Evolutionary conservation across 1,284 basidiomycete genomes (phyloP), one percentile per base, ranked within the genome.

Genomic region (Pseudozyma hubeiensis): DNA sequence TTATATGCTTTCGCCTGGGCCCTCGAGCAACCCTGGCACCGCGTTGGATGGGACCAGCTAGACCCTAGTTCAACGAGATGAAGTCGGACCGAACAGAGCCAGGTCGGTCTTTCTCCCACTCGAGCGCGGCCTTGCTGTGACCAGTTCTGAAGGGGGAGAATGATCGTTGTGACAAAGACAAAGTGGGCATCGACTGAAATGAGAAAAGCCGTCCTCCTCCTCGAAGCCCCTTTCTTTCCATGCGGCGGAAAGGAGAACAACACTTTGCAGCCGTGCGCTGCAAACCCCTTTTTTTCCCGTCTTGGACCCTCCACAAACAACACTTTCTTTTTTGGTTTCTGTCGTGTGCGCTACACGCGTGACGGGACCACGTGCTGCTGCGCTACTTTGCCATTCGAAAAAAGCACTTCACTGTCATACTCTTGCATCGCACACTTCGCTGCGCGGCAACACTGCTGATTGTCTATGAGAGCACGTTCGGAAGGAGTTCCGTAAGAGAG

Each of bases 221-320:
- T 37, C n/a, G 14, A 39, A 48, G 45, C 45, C 45, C 45, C n/a
- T 49, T 41, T 56, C 31, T 41, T 41, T 16, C 16, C 16, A 13
- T 7, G 34, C 34, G 8, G 34, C 13, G 34, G 8, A 9, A 31
- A 5, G 10, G 37, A 39, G 41, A 43, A 14, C 49, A 40, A 51
- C 49, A 51, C 49, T 51, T 40, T 51, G 2, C 7, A 41, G n/a
- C 16, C 40, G 16, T 41, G 40, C 40, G 16, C 16, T 16, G 40
- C 40, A 41, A 13, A n/a, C 13, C 49, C 49, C 43, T 29, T 59
- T 59, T 59, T 46, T 59, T 24, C 16, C 14, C 8, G 7, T n/a
- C 35, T 13, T 30, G 7, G 16, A 16, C 9, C 52, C 59, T 55
- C 47, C 59, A 62, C 59, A 61, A 54, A 35, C 48, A 61, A 45